Evolutionary conservation across 768 basidiomycete genomes (phyloP).

Genomic region (Leucogyrophana mollusca): DNA sequence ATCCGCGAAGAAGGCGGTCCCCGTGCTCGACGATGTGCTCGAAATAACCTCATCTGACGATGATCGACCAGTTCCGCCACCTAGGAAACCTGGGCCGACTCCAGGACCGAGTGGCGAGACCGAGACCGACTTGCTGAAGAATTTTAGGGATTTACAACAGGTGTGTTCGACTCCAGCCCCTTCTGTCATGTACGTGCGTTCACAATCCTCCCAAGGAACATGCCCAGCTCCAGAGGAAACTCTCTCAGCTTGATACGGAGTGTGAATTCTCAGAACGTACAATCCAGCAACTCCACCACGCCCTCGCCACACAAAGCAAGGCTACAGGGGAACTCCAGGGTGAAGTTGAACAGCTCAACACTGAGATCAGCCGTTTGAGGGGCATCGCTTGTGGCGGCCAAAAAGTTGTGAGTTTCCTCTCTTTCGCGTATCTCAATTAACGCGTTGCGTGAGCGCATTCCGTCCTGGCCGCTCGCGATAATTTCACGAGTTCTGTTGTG

Average conservation of each 20-base stretch:
- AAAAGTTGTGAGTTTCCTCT: not conserved
- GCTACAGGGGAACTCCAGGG: not conserved
- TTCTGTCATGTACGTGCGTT: too few relatives aligned
- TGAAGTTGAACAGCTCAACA: constrained; percentile 16
- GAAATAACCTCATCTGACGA: constrained; percentile 64
- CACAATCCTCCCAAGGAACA: constrained; percentile 23
- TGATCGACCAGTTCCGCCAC: constrained; percentile 1
- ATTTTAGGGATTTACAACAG: constrained; percentile 43
- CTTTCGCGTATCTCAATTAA: not conserved
- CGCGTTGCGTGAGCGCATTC: too few relatives aligned
- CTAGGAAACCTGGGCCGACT: constrained; percentile 16
- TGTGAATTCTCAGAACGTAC: constrained; percentile 8
- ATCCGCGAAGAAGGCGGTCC: constrained; percentile 12
- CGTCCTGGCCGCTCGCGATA: too few relatives aligned
- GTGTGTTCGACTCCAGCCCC: constrained; percentile 25
- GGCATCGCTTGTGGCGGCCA: not conserved
- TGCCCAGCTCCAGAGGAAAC: constrained; percentile 24
- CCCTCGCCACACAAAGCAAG: not conserved
- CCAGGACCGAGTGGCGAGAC: constrained; percentile 14
- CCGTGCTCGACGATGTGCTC: constrained; percentile 38
- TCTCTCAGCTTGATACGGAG: constrained; percentile 19
- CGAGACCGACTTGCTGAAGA: constrained; percentile 34
- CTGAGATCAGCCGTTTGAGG: too few relatives aligned
- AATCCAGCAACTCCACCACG: too few relatives aligned
- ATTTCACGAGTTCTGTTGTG: too few relatives aligned